Base-by-base conservation (phyloP, 2,329 filamentous ascomycete genomes). In the Magnaporthiopsis poae region DNA sequence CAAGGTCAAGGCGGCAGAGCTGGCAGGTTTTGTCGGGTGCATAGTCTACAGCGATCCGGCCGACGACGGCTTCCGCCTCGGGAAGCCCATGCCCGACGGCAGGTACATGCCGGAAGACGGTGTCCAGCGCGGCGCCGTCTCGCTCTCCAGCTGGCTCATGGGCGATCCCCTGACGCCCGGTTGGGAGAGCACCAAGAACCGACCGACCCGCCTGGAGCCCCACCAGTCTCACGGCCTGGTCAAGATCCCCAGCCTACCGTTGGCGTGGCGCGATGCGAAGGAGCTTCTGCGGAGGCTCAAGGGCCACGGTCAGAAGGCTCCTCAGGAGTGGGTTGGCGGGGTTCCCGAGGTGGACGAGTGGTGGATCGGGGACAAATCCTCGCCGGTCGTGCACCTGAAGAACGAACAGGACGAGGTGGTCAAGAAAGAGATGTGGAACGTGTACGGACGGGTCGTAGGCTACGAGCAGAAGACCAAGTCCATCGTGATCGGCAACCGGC, bases 121-220 rank as follows among this genome's bases (percentile, higher is more conserved):
- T 62, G 90, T 97, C 2, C 91, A 95, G 75, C 84, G 94, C 73
- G 93, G 90, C 4, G 85, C 87, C 5, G 95, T 97, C 33, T 89
- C 89, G 69, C 78, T 96, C 71, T 90, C 86, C 79, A 93, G 87
- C 73, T 92, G 88, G 86, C 86, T 96, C 4, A 78, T 96, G 0
- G 95, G 95, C 56, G 95, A 99, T 76, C 89, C 93, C n/a, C 82
- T 98, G 61, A 96, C 92, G 0, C 95, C 95, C 2, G 93, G 93
- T 5, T 93, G 88, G 82, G 88, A 91, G 67, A 92, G 89, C 76
- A 87, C 84, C 62, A 82, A 86, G 70, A 84, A 69, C 8, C 79
- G 85, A 60, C 84, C 88, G 61, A 64, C 62, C n/a, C 85, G 91
- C 64, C 81, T 95, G 72, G 82, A 86, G 64, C 84, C 87, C 27